A percentile compares a stretch with the other conserved stretches of the same genome.
Conservation (phyloP, 2,329 filamentous ascomycete genomes). For the Pleomassaria siparia region DNA sequence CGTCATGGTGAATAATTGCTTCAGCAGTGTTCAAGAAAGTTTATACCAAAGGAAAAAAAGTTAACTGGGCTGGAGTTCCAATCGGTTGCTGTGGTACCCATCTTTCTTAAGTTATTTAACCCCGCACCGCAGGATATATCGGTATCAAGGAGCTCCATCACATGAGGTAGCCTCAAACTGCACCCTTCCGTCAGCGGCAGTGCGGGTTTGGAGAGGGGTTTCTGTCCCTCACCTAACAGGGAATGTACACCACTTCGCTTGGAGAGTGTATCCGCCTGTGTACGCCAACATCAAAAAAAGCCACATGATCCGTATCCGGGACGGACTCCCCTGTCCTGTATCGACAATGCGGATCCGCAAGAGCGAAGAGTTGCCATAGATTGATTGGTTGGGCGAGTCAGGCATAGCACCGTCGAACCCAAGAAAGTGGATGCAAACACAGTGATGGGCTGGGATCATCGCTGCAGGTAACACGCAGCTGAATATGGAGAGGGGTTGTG, state of each 20-base stretch:
- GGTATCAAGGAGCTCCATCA: slow-evolving; percentile 27
- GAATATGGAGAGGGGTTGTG: slow-evolving; percentile 30
- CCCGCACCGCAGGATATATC: slow-evolving; percentile 30
- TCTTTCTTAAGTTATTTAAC: slow-evolving; percentile 30
- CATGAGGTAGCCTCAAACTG: slow-evolving; percentile 17
- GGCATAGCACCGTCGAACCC: slow-evolving; percentile 19
- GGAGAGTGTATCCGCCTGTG: slow-evolving; percentile 13
- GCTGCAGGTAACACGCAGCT: slow-evolving; percentile 19
- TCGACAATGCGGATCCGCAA: slow-evolving; percentile 37
- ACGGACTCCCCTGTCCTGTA: slow-evolving; percentile 11
- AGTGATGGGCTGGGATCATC: slow-evolving; percentile 21
- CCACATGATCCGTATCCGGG: slow-evolving; percentile 10
- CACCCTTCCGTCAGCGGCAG: slow-evolving; percentile 16
- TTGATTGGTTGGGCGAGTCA: slow-evolving; percentile 25
- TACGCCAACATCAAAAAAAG: slow-evolving; percentile 6
- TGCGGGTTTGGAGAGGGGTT: slow-evolving; percentile 25
- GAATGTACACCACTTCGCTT: slow-evolving; percentile 11
- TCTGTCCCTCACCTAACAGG: slow-evolving; percentile 18
- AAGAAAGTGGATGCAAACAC: slow-evolving; percentile 19
- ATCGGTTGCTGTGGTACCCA: slow-evolving; percentile 15
- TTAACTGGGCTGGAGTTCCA: slow-evolving; percentile 27
- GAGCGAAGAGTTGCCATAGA: slow-evolving; percentile 9
- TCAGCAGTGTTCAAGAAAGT: not conserved
- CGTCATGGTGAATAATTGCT: slow-evolving; percentile 49
- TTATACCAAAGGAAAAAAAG: slow-evolving; percentile 31